Percentiles rank a stretch among this genome's conserved stretches.
These are phyloP conservation scores for Solanum tarapatanum DNA, from an alignment of 257 asterid species.

Conservation along the genomic window DNA sequence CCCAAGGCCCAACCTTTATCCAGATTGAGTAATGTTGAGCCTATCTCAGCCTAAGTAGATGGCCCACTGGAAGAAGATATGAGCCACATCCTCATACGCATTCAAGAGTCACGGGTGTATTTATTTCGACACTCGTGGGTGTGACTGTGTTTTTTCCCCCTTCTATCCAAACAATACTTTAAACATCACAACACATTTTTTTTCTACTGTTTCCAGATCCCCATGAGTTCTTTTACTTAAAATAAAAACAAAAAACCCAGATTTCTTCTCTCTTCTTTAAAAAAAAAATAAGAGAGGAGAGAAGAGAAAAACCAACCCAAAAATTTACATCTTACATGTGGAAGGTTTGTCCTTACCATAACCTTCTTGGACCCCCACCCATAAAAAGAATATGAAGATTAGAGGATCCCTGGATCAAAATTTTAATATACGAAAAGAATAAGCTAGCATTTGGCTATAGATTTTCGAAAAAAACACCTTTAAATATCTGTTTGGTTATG, in stretches of 20 bases:
- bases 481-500: neutral
- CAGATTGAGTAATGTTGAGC: neutral
- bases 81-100: neutral
- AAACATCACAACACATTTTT: neutral
- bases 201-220: neutral
- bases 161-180: neutral
- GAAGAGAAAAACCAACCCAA: neutral
- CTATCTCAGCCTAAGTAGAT: neutral
- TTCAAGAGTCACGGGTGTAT: conserved; percentile 2
- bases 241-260: neutral
- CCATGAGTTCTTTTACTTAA: neutral
- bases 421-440: neutral
- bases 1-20: neutral
- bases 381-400: neutral
- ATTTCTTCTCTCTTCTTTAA: neutral
- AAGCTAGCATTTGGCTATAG: neutral
- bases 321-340: neutral
- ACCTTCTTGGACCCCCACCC: neutral
- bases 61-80: neutral
- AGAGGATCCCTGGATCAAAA: neutral
- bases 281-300: neutral
- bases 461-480: neutral
- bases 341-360: neutral
- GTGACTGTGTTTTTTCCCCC: neutral
- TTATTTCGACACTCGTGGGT: neutral